Conservation (phyloP, 73 alveolate species). For the Stentor roeselii region DNA sequence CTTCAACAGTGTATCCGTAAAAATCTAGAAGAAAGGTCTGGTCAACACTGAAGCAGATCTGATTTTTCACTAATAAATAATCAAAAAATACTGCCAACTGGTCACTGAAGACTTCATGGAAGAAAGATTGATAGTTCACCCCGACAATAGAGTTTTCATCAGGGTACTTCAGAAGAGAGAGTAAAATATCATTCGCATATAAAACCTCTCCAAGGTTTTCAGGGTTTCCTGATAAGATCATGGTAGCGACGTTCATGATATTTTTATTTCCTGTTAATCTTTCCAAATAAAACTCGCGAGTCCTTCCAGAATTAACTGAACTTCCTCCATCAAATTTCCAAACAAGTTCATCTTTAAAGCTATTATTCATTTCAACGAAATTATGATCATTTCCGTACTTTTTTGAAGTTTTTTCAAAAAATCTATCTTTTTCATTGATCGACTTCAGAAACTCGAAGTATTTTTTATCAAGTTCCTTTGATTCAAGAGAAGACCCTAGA, state of each 20-base stretch:
- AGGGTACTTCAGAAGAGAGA: background rate
- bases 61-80: too few relatives aligned
- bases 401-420: background rate
- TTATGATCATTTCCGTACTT: background rate
- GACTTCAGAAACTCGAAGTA: background rate
- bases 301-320: too few relatives aligned
- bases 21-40: background rate
- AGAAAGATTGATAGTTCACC: too few relatives aligned
- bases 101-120: background rate
- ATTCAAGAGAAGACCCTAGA: background rate
- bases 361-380: background rate
- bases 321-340: background rate
- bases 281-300: background rate
- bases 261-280: background rate
- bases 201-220: background rate
- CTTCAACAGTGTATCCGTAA: background rate
- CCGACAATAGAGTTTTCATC: background rate
- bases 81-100: background rate
- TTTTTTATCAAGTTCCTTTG: background rate
- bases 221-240: background rate
- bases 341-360: background rate
- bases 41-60: background rate
- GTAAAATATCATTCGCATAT: background rate
- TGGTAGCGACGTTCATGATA: background rate
- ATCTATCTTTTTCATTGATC: background rate